Base-by-base conservation (phyloP, 2,329 filamentous ascomycete species). In the Leptographium lundbergii region DNA sequence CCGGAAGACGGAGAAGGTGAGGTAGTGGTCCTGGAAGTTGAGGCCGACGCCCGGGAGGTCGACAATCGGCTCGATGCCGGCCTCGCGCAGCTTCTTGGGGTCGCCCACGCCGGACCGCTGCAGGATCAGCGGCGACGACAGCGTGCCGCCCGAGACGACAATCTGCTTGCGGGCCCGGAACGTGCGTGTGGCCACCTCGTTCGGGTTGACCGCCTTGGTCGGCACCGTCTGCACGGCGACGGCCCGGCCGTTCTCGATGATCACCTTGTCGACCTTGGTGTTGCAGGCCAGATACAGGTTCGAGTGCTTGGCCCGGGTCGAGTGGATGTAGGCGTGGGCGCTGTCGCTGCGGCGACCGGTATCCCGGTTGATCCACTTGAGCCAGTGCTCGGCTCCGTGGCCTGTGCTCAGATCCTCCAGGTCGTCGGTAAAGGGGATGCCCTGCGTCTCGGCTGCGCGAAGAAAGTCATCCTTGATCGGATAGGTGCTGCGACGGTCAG, bases 401-500 rank as follows among this genome's bases (percentile, higher is more conserved):
- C 73, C 85, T 1, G 85, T 88, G 32, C 73, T 74, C 57, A 91
- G 73, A 66, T 91, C 88, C 69, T 91, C 84, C 4, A 89, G 76
- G 68, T 91, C 88, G 67, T 91, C 87, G 14, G 88, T 88, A 14
- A 82, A 77, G 60, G 84, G 88, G 60, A 91, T 89, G 24, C 83
- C 87, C 68, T 89, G 87, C 0, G 84, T 85, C 66, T 90, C 86
- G 3, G 81, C 76, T 19, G 86, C 86, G 24, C 86, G 77, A 45
- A 91, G 75, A 76, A 91, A 91, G 71, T 92, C 88, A 57, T 91
- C 85, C 78, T 87, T 89, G 71, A 91, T 84, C 1, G 88, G 88
- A 65, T 91, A 91, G 5, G 85, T 88, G 71, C 55, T 57, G 36
- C 1, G 17, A 27, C 14, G n/a, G 36, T 45, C 32, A 27, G 34